Evolutionary conservation across 1,284 basidiomycete species (phyloP).

Genomic region (Trametes versicolor): DNA sequence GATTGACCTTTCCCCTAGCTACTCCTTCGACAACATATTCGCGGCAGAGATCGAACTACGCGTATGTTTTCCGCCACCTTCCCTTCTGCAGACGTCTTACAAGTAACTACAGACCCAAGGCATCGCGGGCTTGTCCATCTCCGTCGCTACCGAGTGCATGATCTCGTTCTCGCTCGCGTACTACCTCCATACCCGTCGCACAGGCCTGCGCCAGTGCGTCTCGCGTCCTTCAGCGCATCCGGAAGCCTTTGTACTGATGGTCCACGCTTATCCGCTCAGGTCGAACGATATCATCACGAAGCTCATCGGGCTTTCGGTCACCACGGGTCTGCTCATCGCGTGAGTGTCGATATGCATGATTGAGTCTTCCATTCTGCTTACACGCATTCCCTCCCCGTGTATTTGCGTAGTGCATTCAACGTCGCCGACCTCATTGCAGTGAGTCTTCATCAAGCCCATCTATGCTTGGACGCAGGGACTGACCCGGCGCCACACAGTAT

Average conservation of each 20-base stretch:
- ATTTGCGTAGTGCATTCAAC: background rate
- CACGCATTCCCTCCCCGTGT: background rate
- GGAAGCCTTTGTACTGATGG: background rate
- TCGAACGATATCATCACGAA: slow-evolving; percentile 10
- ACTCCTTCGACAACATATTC: background rate
- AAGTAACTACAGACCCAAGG: background rate
- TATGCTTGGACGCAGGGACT: no score
- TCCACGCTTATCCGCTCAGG: background rate
- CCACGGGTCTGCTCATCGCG: slow-evolving; percentile 14
- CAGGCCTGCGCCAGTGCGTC: slow-evolving; percentile 8
- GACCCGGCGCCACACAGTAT: background rate
- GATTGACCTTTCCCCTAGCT: background rate
- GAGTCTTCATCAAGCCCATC: background rate
- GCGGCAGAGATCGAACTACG: slow-evolving; percentile 2
- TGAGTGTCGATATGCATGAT: background rate
- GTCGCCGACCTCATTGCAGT: slow-evolving; percentile 15
- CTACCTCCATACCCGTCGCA: slow-evolving; percentile 14
- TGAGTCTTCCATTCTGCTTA: no score
- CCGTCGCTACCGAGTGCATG: slow-evolving; percentile 7
- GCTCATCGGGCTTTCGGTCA: slow-evolving; percentile 18
- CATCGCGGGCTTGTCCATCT: slow-evolving; percentile 4
- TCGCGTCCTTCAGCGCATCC: background rate
- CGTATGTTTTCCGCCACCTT: background rate
- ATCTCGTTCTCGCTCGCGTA: slow-evolving; percentile 10
- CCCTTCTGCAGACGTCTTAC: background rate